These are phyloP conservation scores for Rusavskia elegans DNA, from an alignment of 495 filamentous ascomycete genomes.

Conservation along the genomic window DNA sequence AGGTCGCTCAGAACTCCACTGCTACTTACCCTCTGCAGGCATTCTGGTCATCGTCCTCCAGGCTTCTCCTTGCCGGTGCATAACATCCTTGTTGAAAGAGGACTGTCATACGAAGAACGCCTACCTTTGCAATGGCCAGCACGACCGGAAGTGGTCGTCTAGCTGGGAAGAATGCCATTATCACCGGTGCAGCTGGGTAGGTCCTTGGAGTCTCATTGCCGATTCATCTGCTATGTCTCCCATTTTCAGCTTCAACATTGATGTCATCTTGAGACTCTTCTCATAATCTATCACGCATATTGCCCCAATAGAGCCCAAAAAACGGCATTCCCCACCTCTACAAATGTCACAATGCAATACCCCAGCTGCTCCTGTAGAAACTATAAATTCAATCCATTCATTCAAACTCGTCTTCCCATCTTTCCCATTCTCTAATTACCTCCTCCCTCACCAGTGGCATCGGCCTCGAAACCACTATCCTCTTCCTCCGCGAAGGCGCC, in stretches of 20 bases:
- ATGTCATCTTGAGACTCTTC: neutral
- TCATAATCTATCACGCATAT: no score
- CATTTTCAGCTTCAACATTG: neutral
- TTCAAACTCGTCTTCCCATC: neutral
- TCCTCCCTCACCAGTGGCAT: slow-evolving; percentile 49
- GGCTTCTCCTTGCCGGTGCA: no score
- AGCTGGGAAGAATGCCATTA: slow-evolving; percentile 79
- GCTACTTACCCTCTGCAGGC: no score
- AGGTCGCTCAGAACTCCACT: no score
- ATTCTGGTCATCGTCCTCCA: no score
- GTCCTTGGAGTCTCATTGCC: slow-evolving; percentile 14
- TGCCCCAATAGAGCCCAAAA: no score
- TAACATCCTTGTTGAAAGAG: no score
- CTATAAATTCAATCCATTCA: neutral
- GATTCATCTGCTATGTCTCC: neutral
- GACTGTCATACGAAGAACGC: no score
- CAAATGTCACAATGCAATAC: neutral
- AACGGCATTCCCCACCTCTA: neutral
- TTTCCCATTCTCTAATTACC: neutral
- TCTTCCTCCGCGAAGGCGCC: slow-evolving; percentile 83
- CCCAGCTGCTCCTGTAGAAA: no score
- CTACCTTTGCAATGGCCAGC: slow-evolving; percentile 2
- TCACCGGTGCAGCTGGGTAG: slow-evolving; percentile 88
- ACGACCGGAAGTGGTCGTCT: slow-evolving; percentile 39
- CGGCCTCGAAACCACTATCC: slow-evolving; percentile 84